phyloP scores from a whole-genome alignment of 352 stramenopile species.

The Phytophthora pisi region DNA sequence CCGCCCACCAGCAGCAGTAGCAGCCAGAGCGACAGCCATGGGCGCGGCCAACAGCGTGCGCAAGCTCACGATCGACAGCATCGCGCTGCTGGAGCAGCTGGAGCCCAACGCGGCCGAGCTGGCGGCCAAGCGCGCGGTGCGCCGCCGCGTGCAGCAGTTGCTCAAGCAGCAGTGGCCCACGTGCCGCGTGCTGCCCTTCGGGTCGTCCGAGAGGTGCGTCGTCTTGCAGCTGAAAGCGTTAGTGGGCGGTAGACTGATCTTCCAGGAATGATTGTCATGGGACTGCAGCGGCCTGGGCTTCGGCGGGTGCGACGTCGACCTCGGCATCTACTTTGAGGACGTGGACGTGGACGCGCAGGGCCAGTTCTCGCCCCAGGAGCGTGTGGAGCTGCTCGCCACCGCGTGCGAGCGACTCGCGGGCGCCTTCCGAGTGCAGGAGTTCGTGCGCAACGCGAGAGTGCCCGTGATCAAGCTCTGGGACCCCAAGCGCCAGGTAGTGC shows the following conservation, averaged over 20 bases:
- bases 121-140: constrained; percentile 54
- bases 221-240: neutral
- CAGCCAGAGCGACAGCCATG: constrained; percentile 44
- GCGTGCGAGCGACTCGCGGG: constrained; percentile 47
- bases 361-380: constrained; percentile 64
- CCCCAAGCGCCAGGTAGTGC: constrained; percentile 45
- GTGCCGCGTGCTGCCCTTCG: constrained; percentile 70
- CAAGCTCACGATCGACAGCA: constrained; percentile 83
- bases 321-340: constrained; percentile 86
- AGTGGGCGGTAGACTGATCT: neutral
- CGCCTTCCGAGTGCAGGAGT: constrained; percentile 71
- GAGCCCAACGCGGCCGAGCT: constrained; percentile 69
- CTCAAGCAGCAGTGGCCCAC: constrained; percentile 62
- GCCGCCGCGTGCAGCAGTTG: constrained; percentile 55
- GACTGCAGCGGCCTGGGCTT: constrained; percentile 67
- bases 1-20: neutral
- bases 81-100: constrained; percentile 81
- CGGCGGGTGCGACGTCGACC: constrained; percentile 78
- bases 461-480: constrained; percentile 86
- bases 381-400: constrained; percentile 58
- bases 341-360: constrained; percentile 58
- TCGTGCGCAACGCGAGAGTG: constrained; percentile 74
- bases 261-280: neutral
- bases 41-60: constrained; percentile 79
- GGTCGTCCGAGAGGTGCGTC: constrained; percentile 75